Evolutionary conservation across 192 early-diverging fungal species (phyloP), one percentile per base, ranked within the genome.

Genomic region (Martensiomyces pterosporus): DNA sequence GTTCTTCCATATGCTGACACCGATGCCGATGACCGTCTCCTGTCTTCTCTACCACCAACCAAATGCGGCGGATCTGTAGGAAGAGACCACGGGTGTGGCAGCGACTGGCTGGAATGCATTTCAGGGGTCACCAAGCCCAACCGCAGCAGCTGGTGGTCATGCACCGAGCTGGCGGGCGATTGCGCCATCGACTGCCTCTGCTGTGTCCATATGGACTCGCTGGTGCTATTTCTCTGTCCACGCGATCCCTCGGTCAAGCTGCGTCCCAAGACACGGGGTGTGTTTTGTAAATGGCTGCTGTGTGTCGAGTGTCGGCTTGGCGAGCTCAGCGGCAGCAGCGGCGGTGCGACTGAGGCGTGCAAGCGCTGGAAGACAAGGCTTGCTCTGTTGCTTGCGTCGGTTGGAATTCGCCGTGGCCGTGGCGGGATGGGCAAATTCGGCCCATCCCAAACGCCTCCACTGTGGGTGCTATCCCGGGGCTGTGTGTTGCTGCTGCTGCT

Each of bases 281-380:
- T 35, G 18, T 33, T 27, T 25, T 37, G 1, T 32, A 25, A 1
- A 38, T 33, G 39, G 16, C 36, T 24, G 12, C 29, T 12, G 23
- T 25, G n/a, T n/a, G n/a, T n/a, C n/a, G n/a, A n/a, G n/a, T n/a
- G n/a, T n/a, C n/a, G 36, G 33, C 45, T 47, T 3, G 53, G 29
- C 21, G 53, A 46, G 17, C 39, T 27, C 12, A 12, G 6, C 5
- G 29, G 29, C 29, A 32, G 29, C 29, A 32, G 6, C 13, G 44
- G 10, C 16, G 37, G 36, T 7, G 47, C 51, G 21, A 47, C 27
- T 3, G 60, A 43, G 6, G 56, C 67, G 26, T 72, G 68, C 35
- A 72, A 44, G 6, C 63, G 68, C 61, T 72, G 61, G 50, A 73
- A 73, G 22, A 73, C 48, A 16, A 44, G 10, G 19, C 69, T 73